These are phyloP conservation scores for Fusarium nematophilum DNA, from an alignment of 2,329 filamentous ascomycete species.

Conservation along the genomic window DNA sequence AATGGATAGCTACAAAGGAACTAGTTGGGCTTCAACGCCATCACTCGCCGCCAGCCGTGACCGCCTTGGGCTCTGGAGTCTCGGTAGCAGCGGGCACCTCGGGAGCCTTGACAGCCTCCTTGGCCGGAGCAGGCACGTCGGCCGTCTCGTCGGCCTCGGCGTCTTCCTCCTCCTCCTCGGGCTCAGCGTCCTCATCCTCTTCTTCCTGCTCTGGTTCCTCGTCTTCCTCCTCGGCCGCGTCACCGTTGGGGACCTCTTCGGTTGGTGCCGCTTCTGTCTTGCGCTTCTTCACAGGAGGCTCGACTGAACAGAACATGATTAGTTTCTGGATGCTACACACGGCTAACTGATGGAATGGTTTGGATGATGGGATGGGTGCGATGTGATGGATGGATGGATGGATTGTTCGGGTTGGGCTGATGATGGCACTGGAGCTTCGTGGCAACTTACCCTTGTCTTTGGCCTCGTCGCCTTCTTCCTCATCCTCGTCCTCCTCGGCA, in stretches of 20 bases:
- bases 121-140: constrained; percentile 33
- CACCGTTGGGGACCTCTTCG: constrained; percentile 48
- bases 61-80: constrained; percentile 45
- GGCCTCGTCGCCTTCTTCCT: constrained; percentile 48
- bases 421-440: not conserved
- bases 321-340: not conserved
- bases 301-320: constrained; percentile 8
- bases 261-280: constrained; percentile 55
- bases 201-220: constrained; percentile 51
- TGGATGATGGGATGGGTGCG: not conserved
- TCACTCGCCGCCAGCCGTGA: constrained; percentile 46
- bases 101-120: constrained; percentile 37
- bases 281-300: constrained; percentile 61
- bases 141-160: constrained; percentile 41
- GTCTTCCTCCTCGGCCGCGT: constrained; percentile 49
- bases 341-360: no score
- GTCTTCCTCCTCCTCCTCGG: constrained; percentile 43
- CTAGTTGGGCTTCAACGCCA: not conserved
- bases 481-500: constrained; percentile 52
- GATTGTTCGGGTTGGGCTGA: constrained; percentile 22
- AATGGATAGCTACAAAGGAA: constrained; percentile 23
- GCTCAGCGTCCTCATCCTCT: constrained; percentile 44
- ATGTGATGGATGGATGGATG: not conserved
- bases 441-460: constrained; percentile 50
- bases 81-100: constrained; percentile 37